Percentiles rank a stretch among this genome's conserved stretches.
Conservation (phyloP, 2,329 filamentous ascomycete genomes). For the Epichloe amarillans region DNA sequence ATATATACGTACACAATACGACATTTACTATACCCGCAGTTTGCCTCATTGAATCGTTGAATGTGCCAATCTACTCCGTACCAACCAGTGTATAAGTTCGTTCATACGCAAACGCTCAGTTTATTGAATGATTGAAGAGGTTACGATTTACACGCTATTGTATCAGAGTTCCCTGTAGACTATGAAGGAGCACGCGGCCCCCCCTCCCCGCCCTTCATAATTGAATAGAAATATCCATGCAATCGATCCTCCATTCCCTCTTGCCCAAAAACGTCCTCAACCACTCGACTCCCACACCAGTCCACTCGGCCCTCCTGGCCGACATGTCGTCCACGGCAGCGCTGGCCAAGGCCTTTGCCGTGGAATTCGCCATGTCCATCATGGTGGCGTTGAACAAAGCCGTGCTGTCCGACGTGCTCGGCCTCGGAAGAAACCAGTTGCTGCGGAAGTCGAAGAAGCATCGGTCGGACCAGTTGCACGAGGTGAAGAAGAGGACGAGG, state of each 20-base stretch:
- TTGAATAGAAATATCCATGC: constrained; percentile 75
- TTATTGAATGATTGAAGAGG: too few relatives aligned
- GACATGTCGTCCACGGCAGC: constrained; percentile 51
- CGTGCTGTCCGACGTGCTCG: constrained; percentile 17
- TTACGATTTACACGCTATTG: neutral
- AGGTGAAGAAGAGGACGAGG: constrained; percentile 84
- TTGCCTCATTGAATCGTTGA: too few relatives aligned
- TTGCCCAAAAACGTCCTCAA: constrained; percentile 66
- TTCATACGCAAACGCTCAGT: neutral
- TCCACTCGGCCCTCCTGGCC: constrained; percentile 50
- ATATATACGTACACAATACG: neutral
- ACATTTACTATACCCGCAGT: neutral
- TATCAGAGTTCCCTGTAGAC: neutral
- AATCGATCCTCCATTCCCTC: constrained; percentile 83
- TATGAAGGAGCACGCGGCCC: too few relatives aligned
- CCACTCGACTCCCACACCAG: constrained; percentile 74
- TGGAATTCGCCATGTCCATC: constrained; percentile 52
- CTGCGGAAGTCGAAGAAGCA: constrained; percentile 88
- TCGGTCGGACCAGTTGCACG: constrained; percentile 76
- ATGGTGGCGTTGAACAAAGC: constrained; percentile 32
- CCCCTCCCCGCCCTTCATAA: constrained; percentile 27
- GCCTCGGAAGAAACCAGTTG: constrained; percentile 86
- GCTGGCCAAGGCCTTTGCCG: constrained; percentile 51
- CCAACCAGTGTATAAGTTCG: neutral
- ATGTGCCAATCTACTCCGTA: neutral